Evolutionary conservation across 1,284 basidiomycete species (phyloP), one percentile per base, ranked within the genome.

Genomic region (Cutaneotrichosporon sp.): DNA sequence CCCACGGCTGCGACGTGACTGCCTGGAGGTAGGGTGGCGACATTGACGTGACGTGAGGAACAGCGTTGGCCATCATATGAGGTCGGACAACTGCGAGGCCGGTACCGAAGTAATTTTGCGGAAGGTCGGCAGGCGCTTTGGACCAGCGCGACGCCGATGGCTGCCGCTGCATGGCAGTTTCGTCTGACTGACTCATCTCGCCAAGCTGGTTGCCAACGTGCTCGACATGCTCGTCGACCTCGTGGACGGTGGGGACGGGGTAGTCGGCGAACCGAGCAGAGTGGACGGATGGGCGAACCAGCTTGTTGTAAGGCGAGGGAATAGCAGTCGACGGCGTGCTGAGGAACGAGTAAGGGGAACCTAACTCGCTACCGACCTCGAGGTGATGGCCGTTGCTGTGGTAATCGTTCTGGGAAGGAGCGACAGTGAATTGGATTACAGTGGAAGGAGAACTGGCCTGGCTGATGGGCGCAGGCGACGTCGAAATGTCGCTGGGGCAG

Each of bases 241-340:
- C 26, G 38, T 22, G 24, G 22, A 41, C 22, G 11, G 24, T 41
- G 7, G 38, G 11, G n/a, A 25, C 38, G 16, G 38, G 7, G 38
- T 16, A 12, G 38, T 41, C 38, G 38, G 14, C 8, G 38, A 20
- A 22, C 20, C 24, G 38, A 26, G 38, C 6, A 25, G 6, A 14
- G 16, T 19, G 27, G 42, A 32, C 12, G 7, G 35, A 32, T 3
- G 42, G 27, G 19, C 42, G 27, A 33, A 19, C 17, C 12, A 44
- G 29, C 42, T 32, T 44, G 42, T 44, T 44, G 42, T 44, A 44
- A 11, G 42, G 42, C 27, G 42, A 44, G 27, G 42, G 42, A 14
- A 44, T 44, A 10, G 42, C 42, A 7, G 42, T 33, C 29, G 42
- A 44, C 17, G 42, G 42, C 6, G 42, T 44, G 19, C 42, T 44